phyloP scores from a whole-genome alignment of 495 filamentous ascomycete species.

The Talaromyces stipitatus region DNA sequence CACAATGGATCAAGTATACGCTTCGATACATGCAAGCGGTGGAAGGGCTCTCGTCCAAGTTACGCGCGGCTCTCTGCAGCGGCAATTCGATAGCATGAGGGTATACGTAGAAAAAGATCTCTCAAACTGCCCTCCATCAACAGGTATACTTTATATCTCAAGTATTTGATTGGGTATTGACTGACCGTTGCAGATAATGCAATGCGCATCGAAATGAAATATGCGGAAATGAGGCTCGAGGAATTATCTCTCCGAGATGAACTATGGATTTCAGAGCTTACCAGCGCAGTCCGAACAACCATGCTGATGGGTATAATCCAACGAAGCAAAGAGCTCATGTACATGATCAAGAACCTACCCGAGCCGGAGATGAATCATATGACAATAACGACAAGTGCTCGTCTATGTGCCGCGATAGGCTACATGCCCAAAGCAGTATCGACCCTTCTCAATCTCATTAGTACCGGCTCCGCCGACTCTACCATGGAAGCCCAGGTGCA shows the following conservation, averaged over 20 bases:
- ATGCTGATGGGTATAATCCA: conserved; percentile 12
- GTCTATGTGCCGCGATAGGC: conserved; percentile 11
- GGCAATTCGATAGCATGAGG: conserved; percentile 13
- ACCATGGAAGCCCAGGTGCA: conserved; percentile 6
- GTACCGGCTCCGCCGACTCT: background rate
- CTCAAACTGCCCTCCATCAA: conserved; percentile 5
- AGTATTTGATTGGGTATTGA: conserved; percentile 3
- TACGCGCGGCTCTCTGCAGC: conserved; percentile 9
- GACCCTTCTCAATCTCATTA: conserved; percentile 9
- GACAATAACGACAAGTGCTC: conserved; percentile 8
- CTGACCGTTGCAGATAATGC: conserved; percentile 8
- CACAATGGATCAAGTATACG: conserved; percentile 11
- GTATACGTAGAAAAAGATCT: conserved; percentile 8
- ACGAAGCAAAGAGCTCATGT: conserved; percentile 11
- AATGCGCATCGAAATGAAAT: conserved; percentile 13
- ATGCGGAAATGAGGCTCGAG: conserved; percentile 10
- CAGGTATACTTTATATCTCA: conserved; percentile 6
- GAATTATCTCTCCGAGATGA: conserved; percentile 12
- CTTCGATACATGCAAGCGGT: conserved; percentile 10
- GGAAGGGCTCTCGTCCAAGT: conserved; percentile 7
- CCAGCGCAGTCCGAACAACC: conserved; percentile 5
- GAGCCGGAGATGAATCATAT: conserved; percentile 9
- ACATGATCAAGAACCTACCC: conserved; percentile 6
- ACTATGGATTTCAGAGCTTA: conserved; percentile 11
- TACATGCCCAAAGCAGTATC: conserved; percentile 11